Conservation (phyloP, 2,329 filamentous ascomycete genomes). For the Alternaria sp. region DNA sequence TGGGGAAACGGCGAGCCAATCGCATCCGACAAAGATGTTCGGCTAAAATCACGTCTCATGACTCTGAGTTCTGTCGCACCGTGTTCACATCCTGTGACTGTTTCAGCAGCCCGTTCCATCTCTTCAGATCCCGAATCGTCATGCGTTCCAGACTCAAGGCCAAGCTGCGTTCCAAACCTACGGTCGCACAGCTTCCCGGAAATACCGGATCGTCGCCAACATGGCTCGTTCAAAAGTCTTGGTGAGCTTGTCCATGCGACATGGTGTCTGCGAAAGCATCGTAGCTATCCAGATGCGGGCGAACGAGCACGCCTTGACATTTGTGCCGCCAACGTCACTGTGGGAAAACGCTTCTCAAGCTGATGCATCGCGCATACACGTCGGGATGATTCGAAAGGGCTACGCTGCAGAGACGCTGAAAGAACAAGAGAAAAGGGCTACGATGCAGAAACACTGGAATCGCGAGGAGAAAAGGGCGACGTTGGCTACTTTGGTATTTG, state of each 20-base stretch:
- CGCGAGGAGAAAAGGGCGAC: slow-evolving; percentile 17
- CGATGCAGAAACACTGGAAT: neutral
- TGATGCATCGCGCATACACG: neutral
- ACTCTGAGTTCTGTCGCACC: slow-evolving; percentile 4
- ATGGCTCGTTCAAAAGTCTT: slow-evolving; percentile 12
- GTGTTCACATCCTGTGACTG: slow-evolving; percentile 13
- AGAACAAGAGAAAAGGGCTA: neutral
- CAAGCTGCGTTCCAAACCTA: slow-evolving; percentile 11
- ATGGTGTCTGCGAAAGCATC: neutral
- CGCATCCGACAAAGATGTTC: neutral
- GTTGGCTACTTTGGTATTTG: slow-evolving; percentile 13
- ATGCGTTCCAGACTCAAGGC: slow-evolving; percentile 25
- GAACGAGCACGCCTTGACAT: neutral
- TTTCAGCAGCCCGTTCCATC: slow-evolving; percentile 28
- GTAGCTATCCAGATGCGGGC: neutral
- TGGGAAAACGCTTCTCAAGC: neutral
- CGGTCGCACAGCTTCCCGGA: slow-evolving; percentile 11
- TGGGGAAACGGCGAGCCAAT: neutral
- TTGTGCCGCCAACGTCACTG: neutral
- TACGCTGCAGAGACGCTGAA: neutral
- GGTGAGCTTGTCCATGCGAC: slow-evolving; percentile 22
- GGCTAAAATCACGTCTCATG: neutral
- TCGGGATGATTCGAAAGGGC: neutral
- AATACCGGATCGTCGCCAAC: neutral
- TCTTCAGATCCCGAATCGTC: slow-evolving; percentile 15